Evolutionary conservation across 495 filamentous ascomycete genomes (phyloP).

Genomic region (Chaetomium fimeti): DNA sequence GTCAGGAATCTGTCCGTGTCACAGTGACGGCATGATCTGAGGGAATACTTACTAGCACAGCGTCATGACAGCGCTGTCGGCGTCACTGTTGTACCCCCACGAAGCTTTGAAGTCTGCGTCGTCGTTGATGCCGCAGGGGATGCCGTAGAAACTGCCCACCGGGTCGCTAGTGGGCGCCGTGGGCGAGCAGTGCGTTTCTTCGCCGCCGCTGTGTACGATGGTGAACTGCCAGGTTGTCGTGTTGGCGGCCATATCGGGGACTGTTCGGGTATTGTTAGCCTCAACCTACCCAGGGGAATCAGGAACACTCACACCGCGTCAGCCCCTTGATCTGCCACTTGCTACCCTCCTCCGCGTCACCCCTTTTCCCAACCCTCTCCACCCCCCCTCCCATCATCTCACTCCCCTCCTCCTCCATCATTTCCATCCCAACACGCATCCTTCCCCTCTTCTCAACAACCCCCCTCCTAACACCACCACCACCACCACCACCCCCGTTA

Average conservation of each 20-base stretch:
- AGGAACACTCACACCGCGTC: background rate
- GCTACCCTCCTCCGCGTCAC: background rate
- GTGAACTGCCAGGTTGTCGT: background rate
- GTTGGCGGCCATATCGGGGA: background rate
- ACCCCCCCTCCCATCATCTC: background rate
- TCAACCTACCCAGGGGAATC: background rate
- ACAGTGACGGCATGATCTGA: background rate
- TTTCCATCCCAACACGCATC: background rate
- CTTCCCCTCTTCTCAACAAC: background rate
- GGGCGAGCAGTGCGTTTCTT: background rate
- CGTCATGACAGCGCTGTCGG: conserved; percentile 31
- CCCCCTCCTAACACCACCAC: background rate
- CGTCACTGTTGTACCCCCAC: conserved; percentile 28
- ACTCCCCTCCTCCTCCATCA: background rate
- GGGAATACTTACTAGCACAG: conserved; percentile 26
- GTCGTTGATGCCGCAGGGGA: conserved; percentile 1
- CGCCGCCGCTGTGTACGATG: conserved; percentile 5
- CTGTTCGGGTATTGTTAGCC: background rate
- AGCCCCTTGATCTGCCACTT: conserved; percentile 20
- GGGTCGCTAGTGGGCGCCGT: background rate
- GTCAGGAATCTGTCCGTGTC: background rate
- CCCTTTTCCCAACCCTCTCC: background rate
- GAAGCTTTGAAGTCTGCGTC: conserved; percentile 20
- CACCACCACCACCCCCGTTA: background rate
- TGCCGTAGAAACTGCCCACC: conserved; percentile 16